A percentile compares a stretch with the other conserved stretches of the same genome.
These are phyloP conservation scores for Gaertneriomyces sp. DNA, from an alignment of 192 early-diverging fungal genomes.

Conservation along the genomic window DNA sequence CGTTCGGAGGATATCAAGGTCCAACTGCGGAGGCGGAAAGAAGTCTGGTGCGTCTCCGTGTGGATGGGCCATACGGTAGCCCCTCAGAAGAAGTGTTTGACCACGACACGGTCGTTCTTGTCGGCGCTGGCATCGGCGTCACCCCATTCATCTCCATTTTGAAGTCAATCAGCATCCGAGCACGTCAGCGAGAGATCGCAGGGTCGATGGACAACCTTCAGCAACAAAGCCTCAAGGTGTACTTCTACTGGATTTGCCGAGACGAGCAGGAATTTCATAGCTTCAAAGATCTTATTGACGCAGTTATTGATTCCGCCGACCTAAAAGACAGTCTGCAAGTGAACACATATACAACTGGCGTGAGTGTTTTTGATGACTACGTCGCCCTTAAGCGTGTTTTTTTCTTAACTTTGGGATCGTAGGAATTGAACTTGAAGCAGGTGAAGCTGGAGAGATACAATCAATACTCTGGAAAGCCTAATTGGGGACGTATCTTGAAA, in stretches of 20 bases:
- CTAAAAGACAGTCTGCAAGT: conserved; percentile 18
- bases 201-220: not conserved
- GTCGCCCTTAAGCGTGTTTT: not conserved
- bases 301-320: conserved; percentile 28
- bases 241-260: conserved; percentile 41
- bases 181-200: not conserved
- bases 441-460: conserved; percentile 47
- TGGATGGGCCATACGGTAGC: conserved; percentile 71
- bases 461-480: conserved; percentile 37
- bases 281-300: conserved; percentile 39
- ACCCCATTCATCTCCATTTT: conserved; percentile 38
- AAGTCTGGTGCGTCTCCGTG: conserved; percentile 40
- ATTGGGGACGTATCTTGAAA: conserved; percentile 36
- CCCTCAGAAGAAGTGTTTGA: conserved; percentile 50
- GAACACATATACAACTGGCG: conserved; percentile 40
- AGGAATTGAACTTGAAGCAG: conserved; percentile 47
- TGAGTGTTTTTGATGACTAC: conserved; percentile 36
- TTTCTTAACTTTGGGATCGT: conserved; percentile 8
- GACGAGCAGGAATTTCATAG: conserved; percentile 31
- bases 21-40: not conserved
- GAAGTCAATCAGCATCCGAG: conserved; percentile 27
- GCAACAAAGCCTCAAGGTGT: conserved; percentile 22
- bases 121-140: conserved; percentile 39
- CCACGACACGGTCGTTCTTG: conserved; percentile 32
- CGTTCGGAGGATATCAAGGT: not conserved